phyloP scores from a whole-genome alignment of 352 stramenopile genomes.

The Elongisporangium undulatum region DNA sequence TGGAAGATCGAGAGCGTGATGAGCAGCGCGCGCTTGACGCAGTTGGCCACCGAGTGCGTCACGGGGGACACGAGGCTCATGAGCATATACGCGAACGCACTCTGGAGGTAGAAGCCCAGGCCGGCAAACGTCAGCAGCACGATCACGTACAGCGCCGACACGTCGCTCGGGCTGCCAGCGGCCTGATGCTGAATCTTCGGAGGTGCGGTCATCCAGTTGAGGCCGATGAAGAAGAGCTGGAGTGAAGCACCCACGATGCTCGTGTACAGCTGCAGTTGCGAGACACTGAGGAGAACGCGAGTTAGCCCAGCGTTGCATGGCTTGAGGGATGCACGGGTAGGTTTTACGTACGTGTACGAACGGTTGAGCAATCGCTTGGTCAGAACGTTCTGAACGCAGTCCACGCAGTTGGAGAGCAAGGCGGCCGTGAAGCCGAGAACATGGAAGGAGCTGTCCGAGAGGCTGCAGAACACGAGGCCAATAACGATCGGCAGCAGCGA shows the following conservation, averaged over 20 bases:
- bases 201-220: constrained; percentile 49
- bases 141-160: constrained; percentile 41
- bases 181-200: constrained; percentile 16
- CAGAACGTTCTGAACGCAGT: constrained; percentile 92
- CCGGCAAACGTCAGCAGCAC: constrained; percentile 60
- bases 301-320: background rate
- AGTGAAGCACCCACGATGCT: constrained; percentile 82
- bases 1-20: constrained; percentile 90
- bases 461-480: constrained; percentile 82
- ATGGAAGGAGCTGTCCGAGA: constrained; percentile 86
- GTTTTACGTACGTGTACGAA: constrained; percentile 59
- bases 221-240: constrained; percentile 77
- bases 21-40: constrained; percentile 86
- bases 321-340: background rate
- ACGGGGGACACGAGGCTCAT: constrained; percentile 91
- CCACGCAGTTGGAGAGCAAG: constrained; percentile 87
- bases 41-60: constrained; percentile 89
- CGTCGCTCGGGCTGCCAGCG: constrained; percentile 13
- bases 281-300: constrained; percentile 26
- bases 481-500: constrained; percentile 86
- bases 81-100: constrained; percentile 86
- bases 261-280: constrained; percentile 89
- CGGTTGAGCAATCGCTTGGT: constrained; percentile 84
- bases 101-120: constrained; percentile 89
- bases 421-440: constrained; percentile 86